Conservation (phyloP, 306 rosid genomes). For the Begonia loranthoides region DNA sequence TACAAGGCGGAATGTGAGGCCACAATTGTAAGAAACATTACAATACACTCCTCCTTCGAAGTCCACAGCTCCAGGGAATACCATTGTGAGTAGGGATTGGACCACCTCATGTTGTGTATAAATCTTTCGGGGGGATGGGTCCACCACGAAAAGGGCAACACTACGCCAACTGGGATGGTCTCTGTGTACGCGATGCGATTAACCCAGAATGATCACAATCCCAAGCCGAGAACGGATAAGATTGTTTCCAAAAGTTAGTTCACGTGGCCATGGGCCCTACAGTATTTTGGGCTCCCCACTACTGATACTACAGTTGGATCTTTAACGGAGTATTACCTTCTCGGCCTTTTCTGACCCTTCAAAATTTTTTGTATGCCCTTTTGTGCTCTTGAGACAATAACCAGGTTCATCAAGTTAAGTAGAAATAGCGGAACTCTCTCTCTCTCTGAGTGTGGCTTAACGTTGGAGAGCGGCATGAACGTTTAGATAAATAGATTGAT, state of each 20-base stretch:
- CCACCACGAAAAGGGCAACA: constrained; percentile 1
- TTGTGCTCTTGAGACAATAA: no score
- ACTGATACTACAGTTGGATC: no score
- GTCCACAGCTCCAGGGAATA: neutral
- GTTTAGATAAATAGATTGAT: no score
- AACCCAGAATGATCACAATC: no score
- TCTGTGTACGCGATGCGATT: constrained; percentile 19
- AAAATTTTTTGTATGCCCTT: no score
- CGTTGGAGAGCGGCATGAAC: no score
- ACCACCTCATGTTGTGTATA: neutral
- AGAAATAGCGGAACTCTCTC: no score
- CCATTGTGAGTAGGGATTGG: neutral
- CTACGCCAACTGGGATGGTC: constrained; percentile 1
- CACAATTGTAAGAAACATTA: neutral
- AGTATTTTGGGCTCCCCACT: constrained; percentile 12
- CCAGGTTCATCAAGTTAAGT: no score
- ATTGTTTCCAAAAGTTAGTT: constrained; percentile 12
- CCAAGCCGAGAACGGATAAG: constrained; percentile 32
- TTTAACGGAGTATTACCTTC: no score
- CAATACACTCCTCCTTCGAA: neutral
- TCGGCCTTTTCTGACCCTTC: no score
- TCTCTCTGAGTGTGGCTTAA: no score
- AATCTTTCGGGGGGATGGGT: neutral
- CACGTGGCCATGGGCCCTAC: constrained; percentile 35
- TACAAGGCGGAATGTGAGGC: no score